Evolutionary conservation across 129 eudicot genomes (phyloP).

Genomic region (Gnaphalium uliginosum): DNA sequence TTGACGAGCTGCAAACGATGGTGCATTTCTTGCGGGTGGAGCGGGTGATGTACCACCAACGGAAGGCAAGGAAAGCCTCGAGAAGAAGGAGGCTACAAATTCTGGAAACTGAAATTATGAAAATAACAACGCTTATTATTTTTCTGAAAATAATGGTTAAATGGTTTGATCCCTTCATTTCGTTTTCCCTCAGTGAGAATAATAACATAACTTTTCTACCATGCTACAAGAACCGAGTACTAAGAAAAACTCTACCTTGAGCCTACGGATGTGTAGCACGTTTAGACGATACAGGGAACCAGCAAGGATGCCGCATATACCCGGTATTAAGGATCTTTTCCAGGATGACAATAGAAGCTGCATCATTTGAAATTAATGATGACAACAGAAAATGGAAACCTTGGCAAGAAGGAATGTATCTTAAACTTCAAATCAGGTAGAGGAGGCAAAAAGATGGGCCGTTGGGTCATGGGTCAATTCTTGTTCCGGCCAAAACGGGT

Average conservation of each 20-base stretch:
- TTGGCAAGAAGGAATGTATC: neutral
- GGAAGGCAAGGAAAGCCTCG: conserved; percentile 82
- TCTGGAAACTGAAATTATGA: conserved; percentile 70
- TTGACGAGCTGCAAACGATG: conserved; percentile 56
- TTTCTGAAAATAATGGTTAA: conserved; percentile 10
- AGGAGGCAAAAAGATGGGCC: neutral
- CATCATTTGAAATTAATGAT: conserved; percentile 24
- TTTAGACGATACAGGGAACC: conserved; percentile 83
- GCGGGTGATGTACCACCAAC: conserved; percentile 56
- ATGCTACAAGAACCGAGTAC: conserved; percentile 7
- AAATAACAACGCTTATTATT: neutral
- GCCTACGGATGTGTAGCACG: conserved; percentile 63
- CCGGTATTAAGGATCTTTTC: conserved; percentile 91
- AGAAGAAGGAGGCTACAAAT: conserved; percentile 73
- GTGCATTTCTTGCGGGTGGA: conserved; percentile 60
- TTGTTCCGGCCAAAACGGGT: neutral
- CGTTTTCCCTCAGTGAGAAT: neutral
- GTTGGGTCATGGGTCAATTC: neutral
- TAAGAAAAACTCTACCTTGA: conserved; percentile 54
- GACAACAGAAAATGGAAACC: conserved; percentile 12
- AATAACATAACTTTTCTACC: conserved; percentile 5
- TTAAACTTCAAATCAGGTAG: neutral
- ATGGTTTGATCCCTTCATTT: conserved; percentile 2
- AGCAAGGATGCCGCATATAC: conserved; percentile 91
- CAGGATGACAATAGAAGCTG: conserved; percentile 96